A percentile compares a stretch with the other conserved stretches of the same genome.
Evolutionary conservation across 2,329 filamentous ascomycete species (phyloP).

Genomic region (Orbilia javanica): DNA sequence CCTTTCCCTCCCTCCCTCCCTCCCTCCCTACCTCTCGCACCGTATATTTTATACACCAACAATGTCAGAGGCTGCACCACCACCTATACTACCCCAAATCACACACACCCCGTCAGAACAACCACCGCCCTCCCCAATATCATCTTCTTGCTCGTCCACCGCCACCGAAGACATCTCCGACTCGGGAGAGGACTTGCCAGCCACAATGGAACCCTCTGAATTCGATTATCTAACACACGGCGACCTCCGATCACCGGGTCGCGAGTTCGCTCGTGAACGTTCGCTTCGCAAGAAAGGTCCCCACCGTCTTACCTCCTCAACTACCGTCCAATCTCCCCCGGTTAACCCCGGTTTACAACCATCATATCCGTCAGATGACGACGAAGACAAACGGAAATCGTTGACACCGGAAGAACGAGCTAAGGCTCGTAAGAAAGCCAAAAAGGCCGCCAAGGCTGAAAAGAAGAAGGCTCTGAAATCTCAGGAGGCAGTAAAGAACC

Average conservation of each 20-base stretch:
- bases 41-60: conserved; percentile 30
- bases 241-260: conserved; percentile 52
- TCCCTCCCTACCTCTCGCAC: conserved; percentile 6
- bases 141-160: conserved; percentile 42
- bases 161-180: conserved; percentile 58
- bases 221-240: conserved; percentile 52
- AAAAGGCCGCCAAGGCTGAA: conserved; percentile 53
- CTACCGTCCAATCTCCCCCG: conserved; percentile 32
- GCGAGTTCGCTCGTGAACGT: conserved; percentile 52
- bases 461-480: conserved; percentile 49
- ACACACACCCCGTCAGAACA: conserved; percentile 30
- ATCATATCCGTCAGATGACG: conserved; percentile 46
- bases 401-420: conserved; percentile 44
- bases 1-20: not conserved
- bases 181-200: conserved; percentile 49
- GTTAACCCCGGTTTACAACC: conserved; percentile 36
- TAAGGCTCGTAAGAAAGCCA: conserved; percentile 55
- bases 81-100: conserved; percentile 54
- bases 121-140: conserved; percentile 35
- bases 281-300: conserved; percentile 54
- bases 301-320: conserved; percentile 42
- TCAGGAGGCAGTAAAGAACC: conserved; percentile 49
- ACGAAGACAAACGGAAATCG: conserved; percentile 45
- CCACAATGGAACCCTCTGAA: conserved; percentile 54
- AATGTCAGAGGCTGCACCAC: conserved; percentile 49